A percentile compares a stretch with the other conserved stretches of the same genome.
These are phyloP conservation scores for Jamesozyma gamospora DNA, from an alignment of 805 yeast genomes.

Conservation along the genomic window DNA sequence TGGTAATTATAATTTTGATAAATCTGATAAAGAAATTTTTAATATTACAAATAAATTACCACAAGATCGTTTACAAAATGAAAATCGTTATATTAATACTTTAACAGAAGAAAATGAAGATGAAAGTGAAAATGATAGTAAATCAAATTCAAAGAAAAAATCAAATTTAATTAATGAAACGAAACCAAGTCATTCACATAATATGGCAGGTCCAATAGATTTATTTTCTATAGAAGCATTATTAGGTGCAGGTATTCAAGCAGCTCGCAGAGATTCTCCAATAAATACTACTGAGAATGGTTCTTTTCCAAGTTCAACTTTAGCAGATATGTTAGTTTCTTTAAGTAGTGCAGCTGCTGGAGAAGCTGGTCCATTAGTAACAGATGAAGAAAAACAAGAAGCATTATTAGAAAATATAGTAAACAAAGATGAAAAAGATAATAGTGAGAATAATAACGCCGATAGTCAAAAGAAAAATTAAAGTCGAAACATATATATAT, in stretches of 20 bases:
- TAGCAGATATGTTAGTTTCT: conserved; percentile 51
- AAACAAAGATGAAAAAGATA: conserved; percentile 16
- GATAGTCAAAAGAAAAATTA: no score
- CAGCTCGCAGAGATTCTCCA: conserved; percentile 26
- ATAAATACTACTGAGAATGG: not conserved
- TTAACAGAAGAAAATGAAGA: not conserved
- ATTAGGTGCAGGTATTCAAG: conserved; percentile 17
- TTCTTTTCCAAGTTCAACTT: conserved; percentile 9
- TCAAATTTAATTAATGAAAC: not conserved
- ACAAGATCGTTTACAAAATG: conserved; percentile 7
- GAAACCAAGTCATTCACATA: not conserved
- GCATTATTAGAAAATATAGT: conserved; percentile 8
- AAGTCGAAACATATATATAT: no score
- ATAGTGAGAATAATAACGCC: no score
- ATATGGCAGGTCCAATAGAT: conserved; percentile 1
- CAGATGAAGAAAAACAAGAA: conserved; percentile 5
- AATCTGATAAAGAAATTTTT: conserved; percentile 33
- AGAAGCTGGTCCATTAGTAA: conserved; percentile 14
- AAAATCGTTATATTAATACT: conserved; percentile 3
- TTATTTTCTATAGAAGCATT: conserved; percentile 12
- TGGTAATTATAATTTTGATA: conserved; percentile 37
- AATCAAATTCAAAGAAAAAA: not conserved
- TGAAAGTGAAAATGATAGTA: not conserved
- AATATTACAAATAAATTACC: conserved; percentile 18
- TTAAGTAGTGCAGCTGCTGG: conserved; percentile 32